Evolutionary conservation across 257 asterid genomes (phyloP).

Genomic region (Primulina eburnea): DNA sequence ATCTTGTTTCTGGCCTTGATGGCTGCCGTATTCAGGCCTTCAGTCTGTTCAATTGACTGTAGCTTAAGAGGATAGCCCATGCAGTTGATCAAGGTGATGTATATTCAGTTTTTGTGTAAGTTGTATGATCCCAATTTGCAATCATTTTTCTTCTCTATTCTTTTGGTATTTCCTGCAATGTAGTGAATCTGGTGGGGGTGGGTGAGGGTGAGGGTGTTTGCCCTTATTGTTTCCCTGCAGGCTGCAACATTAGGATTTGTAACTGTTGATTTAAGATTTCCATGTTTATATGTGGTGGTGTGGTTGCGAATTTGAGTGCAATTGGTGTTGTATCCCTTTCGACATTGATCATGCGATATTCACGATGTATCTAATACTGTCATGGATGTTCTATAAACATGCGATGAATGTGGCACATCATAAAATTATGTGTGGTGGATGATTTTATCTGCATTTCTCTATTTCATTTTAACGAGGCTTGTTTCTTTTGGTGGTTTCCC

Average conservation of each 20-base stretch:
- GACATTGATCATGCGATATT: not conserved
- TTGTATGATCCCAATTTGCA: not conserved
- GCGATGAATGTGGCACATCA: too few relatives aligned
- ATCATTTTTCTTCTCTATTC: not conserved
- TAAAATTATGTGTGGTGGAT: too few relatives aligned
- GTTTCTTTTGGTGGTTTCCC: not conserved
- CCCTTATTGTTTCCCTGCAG: not conserved
- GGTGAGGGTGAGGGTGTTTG: not conserved
- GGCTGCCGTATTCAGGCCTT: not conserved
- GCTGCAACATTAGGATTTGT: too few relatives aligned
- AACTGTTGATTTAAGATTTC: not conserved
- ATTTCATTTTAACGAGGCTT: not conserved
- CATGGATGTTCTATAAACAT: not conserved
- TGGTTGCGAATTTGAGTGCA: not conserved
- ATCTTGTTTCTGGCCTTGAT: not conserved
- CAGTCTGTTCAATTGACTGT: not conserved
- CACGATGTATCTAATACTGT: not conserved
- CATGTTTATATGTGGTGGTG: not conserved
- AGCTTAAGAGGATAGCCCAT: not conserved
- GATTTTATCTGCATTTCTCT: not conserved
- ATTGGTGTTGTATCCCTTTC: not conserved
- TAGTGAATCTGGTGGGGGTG: not conserved
- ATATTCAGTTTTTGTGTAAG: not conserved
- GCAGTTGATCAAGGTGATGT: not conserved
- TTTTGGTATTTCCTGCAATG: not conserved